phyloP scores from a whole-genome alignment of 306 rosid genomes.

The Dryas octopetala region DNA sequence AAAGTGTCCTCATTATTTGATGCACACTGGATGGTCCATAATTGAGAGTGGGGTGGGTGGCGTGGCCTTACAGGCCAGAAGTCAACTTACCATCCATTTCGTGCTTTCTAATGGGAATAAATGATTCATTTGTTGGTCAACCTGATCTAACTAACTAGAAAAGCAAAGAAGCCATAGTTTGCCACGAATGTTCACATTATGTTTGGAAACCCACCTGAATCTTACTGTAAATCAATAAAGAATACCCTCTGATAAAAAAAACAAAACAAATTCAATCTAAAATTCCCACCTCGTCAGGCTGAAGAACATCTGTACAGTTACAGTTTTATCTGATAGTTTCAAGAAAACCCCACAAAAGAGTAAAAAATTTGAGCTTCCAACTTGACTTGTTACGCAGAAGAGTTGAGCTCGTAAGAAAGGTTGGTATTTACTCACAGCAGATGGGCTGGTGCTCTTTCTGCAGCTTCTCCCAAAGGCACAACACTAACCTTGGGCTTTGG shows the following conservation, averaged over 20 bases:
- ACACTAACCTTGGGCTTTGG: conserved; percentile 74
- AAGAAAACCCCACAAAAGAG: neutral
- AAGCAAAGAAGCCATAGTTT: too few relatives aligned
- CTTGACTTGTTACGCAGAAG: neutral
- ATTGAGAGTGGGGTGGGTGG: neutral
- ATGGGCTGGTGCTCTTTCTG: conserved; percentile 55
- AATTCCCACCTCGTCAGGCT: neutral
- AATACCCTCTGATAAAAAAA: neutral
- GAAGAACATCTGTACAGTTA: conserved; percentile 7
- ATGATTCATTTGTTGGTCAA: neutral
- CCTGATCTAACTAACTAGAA: too few relatives aligned
- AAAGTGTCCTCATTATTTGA: neutral
- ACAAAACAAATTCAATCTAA: neutral
- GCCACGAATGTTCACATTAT: too few relatives aligned
- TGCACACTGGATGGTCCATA: neutral
- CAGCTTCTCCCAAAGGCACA: conserved; percentile 95
- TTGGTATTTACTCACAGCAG: conserved; percentile 68
- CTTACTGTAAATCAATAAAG: neutral
- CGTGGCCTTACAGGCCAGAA: neutral
- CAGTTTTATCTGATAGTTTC: neutral
- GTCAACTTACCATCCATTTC: neutral
- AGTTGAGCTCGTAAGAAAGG: neutral
- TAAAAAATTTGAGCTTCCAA: neutral
- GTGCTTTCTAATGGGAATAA: neutral
- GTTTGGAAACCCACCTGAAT: neutral